Percentiles rank a stretch among this genome's conserved stretches.
phyloP scores from a whole-genome alignment of 2,329 filamentous ascomycete genomes.

The Fusarium pseudoanthophilum region DNA sequence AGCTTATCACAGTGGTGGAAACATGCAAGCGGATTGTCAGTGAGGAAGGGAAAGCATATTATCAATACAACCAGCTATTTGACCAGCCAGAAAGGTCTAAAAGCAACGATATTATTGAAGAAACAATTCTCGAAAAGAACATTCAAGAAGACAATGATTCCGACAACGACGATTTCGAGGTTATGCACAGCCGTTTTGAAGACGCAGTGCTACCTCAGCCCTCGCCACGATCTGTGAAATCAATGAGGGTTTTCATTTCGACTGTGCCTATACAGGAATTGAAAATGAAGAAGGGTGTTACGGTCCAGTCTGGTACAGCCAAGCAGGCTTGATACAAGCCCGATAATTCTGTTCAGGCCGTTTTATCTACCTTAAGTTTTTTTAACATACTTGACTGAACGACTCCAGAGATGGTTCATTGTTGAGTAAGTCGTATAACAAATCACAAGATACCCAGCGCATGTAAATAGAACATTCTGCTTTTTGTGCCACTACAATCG shows the following conservation, averaged over 20 bases:
- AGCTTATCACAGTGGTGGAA: conserved; percentile 75
- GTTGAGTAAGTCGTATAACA: conserved; percentile 1
- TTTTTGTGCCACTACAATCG: conserved; percentile 32
- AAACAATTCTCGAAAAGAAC: conserved; percentile 53
- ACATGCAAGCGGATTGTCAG: conserved; percentile 68
- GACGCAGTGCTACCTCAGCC: conserved; percentile 60
- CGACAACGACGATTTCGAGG: conserved; percentile 64
- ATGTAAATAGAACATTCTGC: conserved; percentile 19
- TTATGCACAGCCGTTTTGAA: conserved; percentile 67
- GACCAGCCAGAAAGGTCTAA: conserved; percentile 53
- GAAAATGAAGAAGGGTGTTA: conserved; percentile 58
- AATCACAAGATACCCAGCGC: conserved; percentile 36
- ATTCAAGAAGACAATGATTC: conserved; percentile 40
- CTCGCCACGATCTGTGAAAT: conserved; percentile 59
- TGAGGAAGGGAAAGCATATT: conserved; percentile 60
- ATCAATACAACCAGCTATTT: conserved; percentile 68
- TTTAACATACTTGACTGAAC: not conserved
- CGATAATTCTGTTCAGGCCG: not conserved
- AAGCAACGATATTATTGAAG: conserved; percentile 53
- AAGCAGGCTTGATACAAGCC: conserved; percentile 8
- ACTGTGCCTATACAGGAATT: conserved; percentile 65
- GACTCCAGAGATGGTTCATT: not conserved
- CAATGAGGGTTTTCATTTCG: conserved; percentile 71
- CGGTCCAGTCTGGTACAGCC: conserved; percentile 58
- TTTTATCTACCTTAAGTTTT: not conserved